Conservation (phyloP, 2,329 filamentous ascomycete species). For the Fusarium praegraminearum region DNA sequence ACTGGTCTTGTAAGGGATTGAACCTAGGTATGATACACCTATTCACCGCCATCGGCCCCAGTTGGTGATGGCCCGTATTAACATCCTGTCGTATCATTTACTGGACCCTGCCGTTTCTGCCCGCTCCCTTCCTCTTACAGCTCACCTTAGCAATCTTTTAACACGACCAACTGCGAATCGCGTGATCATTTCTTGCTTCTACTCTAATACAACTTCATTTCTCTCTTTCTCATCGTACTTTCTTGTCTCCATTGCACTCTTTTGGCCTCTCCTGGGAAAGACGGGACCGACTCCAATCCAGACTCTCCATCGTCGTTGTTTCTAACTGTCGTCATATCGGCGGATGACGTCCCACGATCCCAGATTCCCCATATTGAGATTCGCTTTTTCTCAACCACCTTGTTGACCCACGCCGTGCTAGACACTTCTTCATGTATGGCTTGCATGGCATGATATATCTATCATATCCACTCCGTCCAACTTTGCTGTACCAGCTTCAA, state of each 20-base stretch:
- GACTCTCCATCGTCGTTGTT: constrained; percentile 31
- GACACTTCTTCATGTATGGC: constrained; percentile 14
- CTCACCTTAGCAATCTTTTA: constrained; percentile 5
- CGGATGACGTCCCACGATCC: constrained; percentile 48
- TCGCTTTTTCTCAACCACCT: constrained; percentile 7
- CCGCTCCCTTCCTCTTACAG: constrained; percentile 21
- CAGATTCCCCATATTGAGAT: constrained; percentile 43
- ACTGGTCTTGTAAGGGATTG: constrained; percentile 2
- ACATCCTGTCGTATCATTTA: constrained; percentile 43
- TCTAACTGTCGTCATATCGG: constrained; percentile 43
- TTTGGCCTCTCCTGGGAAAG: constrained; percentile 7
- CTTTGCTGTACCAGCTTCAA: constrained; percentile 20
- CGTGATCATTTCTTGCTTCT: constrained; percentile 3
- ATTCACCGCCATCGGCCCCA: constrained; percentile 48
- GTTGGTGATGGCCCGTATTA: constrained; percentile 30
- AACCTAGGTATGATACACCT: constrained; percentile 35
- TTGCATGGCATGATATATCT: constrained; percentile 45
- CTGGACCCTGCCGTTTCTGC: constrained; percentile 36
- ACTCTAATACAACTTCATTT: not conserved
- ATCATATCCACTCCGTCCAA: constrained; percentile 40
- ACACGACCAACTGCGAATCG: not conserved
- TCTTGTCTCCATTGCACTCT: not conserved
- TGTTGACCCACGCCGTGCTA: constrained; percentile 42
- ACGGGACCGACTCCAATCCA: constrained; percentile 20
- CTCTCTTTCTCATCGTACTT: not conserved